These are phyloP conservation scores for Elsinoe ampelina DNA, from an alignment of 2,329 filamentous ascomycete genomes.

Conservation along the genomic window DNA sequence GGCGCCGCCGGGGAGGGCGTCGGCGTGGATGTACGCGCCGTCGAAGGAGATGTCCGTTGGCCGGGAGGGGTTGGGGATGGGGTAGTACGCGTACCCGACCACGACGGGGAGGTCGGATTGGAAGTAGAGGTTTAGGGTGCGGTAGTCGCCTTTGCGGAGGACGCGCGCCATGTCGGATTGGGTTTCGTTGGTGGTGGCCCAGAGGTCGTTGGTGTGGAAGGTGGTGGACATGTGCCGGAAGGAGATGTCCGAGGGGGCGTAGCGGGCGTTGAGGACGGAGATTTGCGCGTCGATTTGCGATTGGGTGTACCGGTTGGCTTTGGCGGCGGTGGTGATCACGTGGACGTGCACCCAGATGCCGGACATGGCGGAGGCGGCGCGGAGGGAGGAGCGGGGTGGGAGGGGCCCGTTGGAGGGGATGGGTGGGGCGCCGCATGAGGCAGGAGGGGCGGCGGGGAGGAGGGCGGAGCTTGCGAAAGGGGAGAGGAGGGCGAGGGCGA, in stretches of 20 bases:
- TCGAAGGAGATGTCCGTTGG: background rate
- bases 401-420: too few species aligned
- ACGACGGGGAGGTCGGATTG: background rate
- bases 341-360: slow-evolving; percentile 36
- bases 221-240: slow-evolving; percentile 42
- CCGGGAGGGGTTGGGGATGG: background rate
- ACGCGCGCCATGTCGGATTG: background rate
- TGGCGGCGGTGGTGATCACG: slow-evolving; percentile 31
- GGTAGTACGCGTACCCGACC: background rate
- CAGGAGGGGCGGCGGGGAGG: too few species aligned
- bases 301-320: slow-evolving; percentile 29
- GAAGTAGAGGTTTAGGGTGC: background rate
- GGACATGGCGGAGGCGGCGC: slow-evolving; percentile 19
- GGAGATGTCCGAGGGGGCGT: slow-evolving; percentile 41
- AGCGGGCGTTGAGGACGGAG: slow-evolving; percentile 32
- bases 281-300: slow-evolving; percentile 31
- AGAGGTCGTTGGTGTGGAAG: slow-evolving; percentile 41
- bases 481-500: too few species aligned
- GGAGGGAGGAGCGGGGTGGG: background rate
- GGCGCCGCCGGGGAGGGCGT: background rate
- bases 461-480: too few species aligned
- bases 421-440: too few species aligned
- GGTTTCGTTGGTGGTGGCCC: background rate
- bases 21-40: background rate
- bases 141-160: background rate